These are phyloP conservation scores for Bretschneidera sinensis DNA, from an alignment of 345 rosid species.

Conservation along the genomic window DNA sequence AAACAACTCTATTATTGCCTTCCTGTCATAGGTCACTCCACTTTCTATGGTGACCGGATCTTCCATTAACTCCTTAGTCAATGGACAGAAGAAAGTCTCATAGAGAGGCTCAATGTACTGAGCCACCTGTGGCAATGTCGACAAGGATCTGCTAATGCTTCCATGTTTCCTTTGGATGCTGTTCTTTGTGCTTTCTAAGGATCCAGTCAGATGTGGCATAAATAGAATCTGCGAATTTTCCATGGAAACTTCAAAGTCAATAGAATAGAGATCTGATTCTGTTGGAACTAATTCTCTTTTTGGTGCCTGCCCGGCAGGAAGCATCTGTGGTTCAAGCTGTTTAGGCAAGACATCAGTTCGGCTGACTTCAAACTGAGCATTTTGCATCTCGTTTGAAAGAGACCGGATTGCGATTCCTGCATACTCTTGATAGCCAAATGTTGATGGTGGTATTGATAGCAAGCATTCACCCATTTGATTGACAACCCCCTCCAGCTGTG, in stretches of 20 bases:
- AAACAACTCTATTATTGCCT: slow-evolving; percentile 65
- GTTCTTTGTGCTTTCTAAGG: slow-evolving; percentile 22
- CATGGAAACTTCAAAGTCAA: slow-evolving; percentile 34
- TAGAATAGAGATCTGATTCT: slow-evolving; percentile 70
- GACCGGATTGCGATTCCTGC: slow-evolving; percentile 49
- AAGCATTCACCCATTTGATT: slow-evolving; percentile 55
- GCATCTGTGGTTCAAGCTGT: slow-evolving; percentile 17
- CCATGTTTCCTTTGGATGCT: slow-evolving; percentile 33
- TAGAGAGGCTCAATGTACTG: slow-evolving; percentile 71
- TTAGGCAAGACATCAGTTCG: slow-evolving; percentile 22
- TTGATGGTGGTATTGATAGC: slow-evolving; percentile 56
- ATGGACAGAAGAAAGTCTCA: slow-evolving; percentile 72
- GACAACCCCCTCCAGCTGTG: slow-evolving; percentile 40
- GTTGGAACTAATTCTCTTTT: slow-evolving; percentile 15
- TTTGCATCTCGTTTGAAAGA: slow-evolving; percentile 71
- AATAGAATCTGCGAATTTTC: slow-evolving; percentile 24
- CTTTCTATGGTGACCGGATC: slow-evolving; percentile 82
- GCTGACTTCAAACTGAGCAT: slow-evolving; percentile 29
- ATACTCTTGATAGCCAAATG: slow-evolving; percentile 43
- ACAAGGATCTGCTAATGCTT: slow-evolving; percentile 27
- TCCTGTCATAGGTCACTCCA: slow-evolving; percentile 74
- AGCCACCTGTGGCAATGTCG: slow-evolving; percentile 40
- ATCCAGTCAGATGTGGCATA: slow-evolving; percentile 24
- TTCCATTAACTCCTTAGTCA: slow-evolving; percentile 75
- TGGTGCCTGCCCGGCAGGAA: slow-evolving; percentile 10